Base-by-base conservation (phyloP, 176 grass and related monocot species). In the Musa schizocarpa region DNA sequence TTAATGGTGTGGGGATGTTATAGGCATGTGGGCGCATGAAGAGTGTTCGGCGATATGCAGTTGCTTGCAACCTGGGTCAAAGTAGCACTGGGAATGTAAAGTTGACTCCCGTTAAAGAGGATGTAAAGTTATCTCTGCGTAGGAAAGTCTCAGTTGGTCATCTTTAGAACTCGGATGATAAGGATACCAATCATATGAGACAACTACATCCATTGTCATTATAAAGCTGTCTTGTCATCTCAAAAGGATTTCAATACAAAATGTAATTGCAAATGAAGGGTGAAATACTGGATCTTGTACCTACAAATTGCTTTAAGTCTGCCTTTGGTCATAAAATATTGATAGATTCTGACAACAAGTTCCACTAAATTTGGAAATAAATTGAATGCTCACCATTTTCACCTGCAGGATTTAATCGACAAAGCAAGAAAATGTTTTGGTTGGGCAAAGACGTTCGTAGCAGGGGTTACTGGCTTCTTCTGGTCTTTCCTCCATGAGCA, bases 371-470 rank as follows among this genome's bases (percentile, higher is more conserved):
- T 14, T 43, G 20, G 17, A 22, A 20, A 22, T 3, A 43, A 43
- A n/a, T 16, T 76, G 56, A 9, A 48, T n/a, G 34, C 6, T 82
- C 49, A 79, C 11, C 61, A 29, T 52, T 26, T 17, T 52, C 27
- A 27, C 54, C 13, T 21, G 19, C 78, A 96, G 93, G 79, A 92
- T 76, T 66, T 96, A 53, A 92, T 97, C 69, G 90, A 97, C 82
- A 75, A 75, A 83, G 83, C 91, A 71, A 83, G 77, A 77, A 67
- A 77, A 70, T 43, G 88, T 72, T 85, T 87, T 97, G 77, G 52
- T 74, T 77, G 77, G 59, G 67, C 93, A 90, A 80, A 89, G 78
- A 49, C 50, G 65, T 68, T 59, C 69, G 19, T 63, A 83, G 20
- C 85, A 87, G 72, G 79, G 79, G 78, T 73, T 97, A 79, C 81